Conservation (phyloP, 1,284 basidiomycete species). For the Pseudozyma sp. region DNA sequence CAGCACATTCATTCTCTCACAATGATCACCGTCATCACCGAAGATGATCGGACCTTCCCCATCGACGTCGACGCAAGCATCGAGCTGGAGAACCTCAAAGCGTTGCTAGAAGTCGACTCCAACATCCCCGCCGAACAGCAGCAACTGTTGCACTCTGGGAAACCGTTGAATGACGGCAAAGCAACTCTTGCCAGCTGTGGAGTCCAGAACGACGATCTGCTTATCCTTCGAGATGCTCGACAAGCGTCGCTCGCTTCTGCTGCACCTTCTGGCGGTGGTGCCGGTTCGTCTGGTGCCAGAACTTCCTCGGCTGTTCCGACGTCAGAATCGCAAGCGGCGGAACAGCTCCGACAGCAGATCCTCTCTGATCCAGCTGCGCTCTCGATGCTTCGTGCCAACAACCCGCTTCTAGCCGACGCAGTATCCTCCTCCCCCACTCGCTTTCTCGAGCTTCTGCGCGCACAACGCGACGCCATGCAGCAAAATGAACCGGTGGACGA, state of each 20-base stretch:
- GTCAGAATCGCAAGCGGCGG: constrained; percentile 77
- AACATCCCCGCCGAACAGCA: constrained; percentile 53
- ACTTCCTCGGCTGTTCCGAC: constrained; percentile 67
- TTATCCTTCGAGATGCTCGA: constrained; percentile 42
- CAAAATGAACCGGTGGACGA: constrained; percentile 78
- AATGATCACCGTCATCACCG: constrained; percentile 65
- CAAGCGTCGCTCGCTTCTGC: constrained; percentile 3
- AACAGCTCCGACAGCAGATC: constrained; percentile 88
- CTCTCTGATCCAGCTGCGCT: constrained; percentile 85
- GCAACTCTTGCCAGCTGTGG: constrained; percentile 53
- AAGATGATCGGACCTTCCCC: constrained; percentile 56
- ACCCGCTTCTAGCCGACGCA: constrained; percentile 52
- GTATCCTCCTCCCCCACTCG: constrained; percentile 13
- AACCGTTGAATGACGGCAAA: constrained; percentile 41
- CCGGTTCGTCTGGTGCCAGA: neutral
- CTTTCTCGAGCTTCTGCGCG: constrained; percentile 42
- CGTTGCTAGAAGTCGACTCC: constrained; percentile 60
- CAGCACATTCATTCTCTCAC: neutral
- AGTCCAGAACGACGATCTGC: constrained; percentile 58
- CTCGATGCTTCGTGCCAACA: constrained; percentile 75
- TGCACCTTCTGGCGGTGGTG: neutral
- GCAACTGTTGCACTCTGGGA: constrained; percentile 45
- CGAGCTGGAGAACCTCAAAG: constrained; percentile 63
- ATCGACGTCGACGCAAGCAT: constrained; percentile 61
- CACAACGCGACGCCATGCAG: constrained; percentile 32